Conservation (phyloP, 768 basidiomycete genomes). For the Lactarius psammicola region DNA sequence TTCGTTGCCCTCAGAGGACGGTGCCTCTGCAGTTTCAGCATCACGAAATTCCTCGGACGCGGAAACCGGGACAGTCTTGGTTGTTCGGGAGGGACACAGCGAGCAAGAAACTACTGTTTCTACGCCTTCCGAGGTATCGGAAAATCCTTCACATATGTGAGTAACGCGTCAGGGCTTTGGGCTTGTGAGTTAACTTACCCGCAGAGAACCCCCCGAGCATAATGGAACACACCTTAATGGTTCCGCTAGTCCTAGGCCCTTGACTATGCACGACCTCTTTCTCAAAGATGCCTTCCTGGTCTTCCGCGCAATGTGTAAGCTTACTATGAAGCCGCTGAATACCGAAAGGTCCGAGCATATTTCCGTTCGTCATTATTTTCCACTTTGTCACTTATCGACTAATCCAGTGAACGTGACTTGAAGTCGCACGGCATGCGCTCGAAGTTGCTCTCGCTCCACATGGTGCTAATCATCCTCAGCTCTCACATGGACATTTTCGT, state of each 20-base stretch:
- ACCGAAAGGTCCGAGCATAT: slow-evolving; percentile 70
- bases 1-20: slow-evolving; percentile 14
- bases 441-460: slow-evolving; percentile 89
- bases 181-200: neutral
- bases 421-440: slow-evolving; percentile 98
- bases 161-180: neutral
- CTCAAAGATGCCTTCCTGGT: slow-evolving; percentile 98
- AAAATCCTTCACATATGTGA: slow-evolving; percentile 5
- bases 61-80: neutral
- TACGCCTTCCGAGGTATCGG: neutral
- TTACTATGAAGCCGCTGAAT: slow-evolving; percentile 96
- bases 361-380: neutral
- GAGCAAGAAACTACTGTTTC: neutral
- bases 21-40: neutral
- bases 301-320: slow-evolving; percentile 93
- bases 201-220: slow-evolving; percentile 13
- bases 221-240: slow-evolving; percentile 25
- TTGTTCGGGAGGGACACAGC: slow-evolving; percentile 1
- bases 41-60: neutral
- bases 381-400: slow-evolving; percentile 25
- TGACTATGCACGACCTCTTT: slow-evolving; percentile 84
- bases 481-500: slow-evolving; percentile 89
- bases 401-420: slow-evolving; percentile 82
- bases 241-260: slow-evolving; percentile 39
- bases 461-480: slow-evolving; percentile 88